These are phyloP conservation scores for Microdochium bolleyi DNA, from an alignment of 2,329 filamentous ascomycete species.

Conservation along the genomic window DNA sequence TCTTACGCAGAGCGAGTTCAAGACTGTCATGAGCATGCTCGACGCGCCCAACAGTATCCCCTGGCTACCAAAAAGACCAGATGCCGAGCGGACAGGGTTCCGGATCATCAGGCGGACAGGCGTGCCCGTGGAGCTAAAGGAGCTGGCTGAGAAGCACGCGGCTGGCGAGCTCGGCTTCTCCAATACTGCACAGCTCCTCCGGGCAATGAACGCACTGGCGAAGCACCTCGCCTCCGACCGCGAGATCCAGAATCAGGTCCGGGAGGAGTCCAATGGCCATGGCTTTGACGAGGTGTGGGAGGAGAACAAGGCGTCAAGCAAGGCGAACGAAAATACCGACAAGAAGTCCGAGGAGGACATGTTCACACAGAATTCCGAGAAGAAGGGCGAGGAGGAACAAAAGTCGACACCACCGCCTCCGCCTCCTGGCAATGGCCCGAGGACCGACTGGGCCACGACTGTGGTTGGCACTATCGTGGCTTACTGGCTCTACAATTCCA, in stretches of 20 bases:
- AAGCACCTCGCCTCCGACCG: background rate
- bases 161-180: constrained; percentile 1
- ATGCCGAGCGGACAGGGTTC: constrained; percentile 1
- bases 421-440: constrained; percentile 8
- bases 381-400: constrained; percentile 6
- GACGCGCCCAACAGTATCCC: background rate
- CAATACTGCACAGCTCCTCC: constrained; percentile 9
- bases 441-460: constrained; percentile 29
- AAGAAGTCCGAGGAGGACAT: constrained; percentile 13
- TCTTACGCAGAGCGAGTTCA: constrained; percentile 11
- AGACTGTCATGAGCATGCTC: constrained; percentile 1
- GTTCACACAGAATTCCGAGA: constrained; percentile 9
- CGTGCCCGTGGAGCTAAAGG: constrained; percentile 8
- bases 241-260: background rate
- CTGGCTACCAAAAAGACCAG: background rate
- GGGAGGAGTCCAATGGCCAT: background rate
- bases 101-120: constrained; percentile 8
- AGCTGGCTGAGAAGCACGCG: constrained; percentile 7
- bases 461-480: constrained; percentile 42
- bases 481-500: constrained; percentile 34
- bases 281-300: background rate
- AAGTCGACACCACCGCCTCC: constrained; percentile 23
- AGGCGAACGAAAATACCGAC: background rate
- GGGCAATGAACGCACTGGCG: constrained; percentile 7
- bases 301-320: background rate